phyloP scores from a whole-genome alignment of 1,284 basidiomycete species.

The Erythrobasidium hasegawianum region DNA sequence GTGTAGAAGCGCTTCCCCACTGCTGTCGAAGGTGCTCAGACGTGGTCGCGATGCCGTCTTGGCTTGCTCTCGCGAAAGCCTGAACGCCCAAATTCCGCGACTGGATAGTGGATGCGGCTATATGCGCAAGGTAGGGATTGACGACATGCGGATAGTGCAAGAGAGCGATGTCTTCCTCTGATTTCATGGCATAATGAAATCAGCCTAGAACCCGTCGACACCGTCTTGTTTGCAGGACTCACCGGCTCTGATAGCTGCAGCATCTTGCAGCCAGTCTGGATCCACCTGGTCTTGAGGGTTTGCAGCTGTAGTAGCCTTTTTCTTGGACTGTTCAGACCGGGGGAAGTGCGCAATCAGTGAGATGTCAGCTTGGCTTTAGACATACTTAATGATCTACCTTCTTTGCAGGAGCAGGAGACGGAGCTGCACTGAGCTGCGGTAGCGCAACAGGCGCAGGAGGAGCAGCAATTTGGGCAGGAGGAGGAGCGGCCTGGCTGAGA shows the following conservation, averaged over 20 bases:
- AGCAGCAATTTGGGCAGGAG: not conserved
- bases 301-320: not conserved
- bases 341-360: no score
- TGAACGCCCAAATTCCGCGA: slow-evolving; percentile 2
- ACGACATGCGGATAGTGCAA: slow-evolving; percentile 15
- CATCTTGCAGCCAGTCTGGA: slow-evolving; percentile 23
- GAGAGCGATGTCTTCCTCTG: slow-evolving; percentile 23
- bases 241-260: slow-evolving; percentile 17
- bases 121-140: slow-evolving; percentile 16
- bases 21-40: no score
- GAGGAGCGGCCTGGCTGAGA: not conserved
- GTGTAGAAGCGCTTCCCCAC: no score
- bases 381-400: no score
- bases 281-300: slow-evolving; percentile 7
- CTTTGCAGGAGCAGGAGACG: no score
- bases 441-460: slow-evolving; percentile 3
- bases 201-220: not conserved
- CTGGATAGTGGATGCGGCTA: slow-evolving; percentile 4
- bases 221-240: not conserved
- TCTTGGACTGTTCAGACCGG: no score
- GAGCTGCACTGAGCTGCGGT: not conserved
- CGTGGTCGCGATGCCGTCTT: no score
- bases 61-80: not conserved
- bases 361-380: no score
- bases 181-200: not conserved